Evolutionary conservation across 2,329 filamentous ascomycete species (phyloP).

Genomic region (Cladosporium sp.): DNA sequence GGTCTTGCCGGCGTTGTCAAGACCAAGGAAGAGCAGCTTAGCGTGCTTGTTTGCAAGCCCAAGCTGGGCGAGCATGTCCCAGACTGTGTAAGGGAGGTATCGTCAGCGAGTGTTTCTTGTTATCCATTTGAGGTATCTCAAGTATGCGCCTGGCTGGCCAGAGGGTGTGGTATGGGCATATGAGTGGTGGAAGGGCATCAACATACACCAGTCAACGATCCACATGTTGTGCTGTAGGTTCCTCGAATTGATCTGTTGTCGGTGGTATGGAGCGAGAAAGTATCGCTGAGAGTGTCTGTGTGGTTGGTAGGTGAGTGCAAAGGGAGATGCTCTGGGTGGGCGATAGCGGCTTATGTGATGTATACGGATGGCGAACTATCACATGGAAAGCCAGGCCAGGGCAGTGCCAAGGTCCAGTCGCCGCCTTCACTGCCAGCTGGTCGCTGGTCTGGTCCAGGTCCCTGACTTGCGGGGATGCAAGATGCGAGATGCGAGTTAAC

Average conservation of each 20-base stretch:
- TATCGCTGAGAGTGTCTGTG: neutral
- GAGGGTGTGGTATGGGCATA: neutral
- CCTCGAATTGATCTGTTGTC: neutral
- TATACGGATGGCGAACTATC: constrained; percentile 7
- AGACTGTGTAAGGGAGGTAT: constrained; percentile 57
- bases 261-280: neutral
- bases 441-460: neutral
- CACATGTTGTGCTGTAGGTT: constrained; percentile 61
- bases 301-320: neutral
- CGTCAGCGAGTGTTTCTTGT: neutral
- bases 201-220: constrained; percentile 92
- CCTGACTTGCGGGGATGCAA: neutral
- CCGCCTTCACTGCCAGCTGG: constrained; percentile 11
- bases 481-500: neutral
- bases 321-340: neutral
- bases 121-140: neutral
- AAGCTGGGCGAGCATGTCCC: constrained; percentile 83
- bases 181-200: constrained; percentile 3
- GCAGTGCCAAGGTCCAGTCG: constrained; percentile 6
- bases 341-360: constrained; percentile 7
- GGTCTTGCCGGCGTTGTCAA: constrained; percentile 94
- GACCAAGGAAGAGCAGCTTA: constrained; percentile 88
- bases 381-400: constrained; percentile 11
- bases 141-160: constrained; percentile 6
- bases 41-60: constrained; percentile 94